These are phyloP conservation scores for Lentinula guzmanii DNA, from an alignment of 768 basidiomycete species.

Conservation along the genomic window DNA sequence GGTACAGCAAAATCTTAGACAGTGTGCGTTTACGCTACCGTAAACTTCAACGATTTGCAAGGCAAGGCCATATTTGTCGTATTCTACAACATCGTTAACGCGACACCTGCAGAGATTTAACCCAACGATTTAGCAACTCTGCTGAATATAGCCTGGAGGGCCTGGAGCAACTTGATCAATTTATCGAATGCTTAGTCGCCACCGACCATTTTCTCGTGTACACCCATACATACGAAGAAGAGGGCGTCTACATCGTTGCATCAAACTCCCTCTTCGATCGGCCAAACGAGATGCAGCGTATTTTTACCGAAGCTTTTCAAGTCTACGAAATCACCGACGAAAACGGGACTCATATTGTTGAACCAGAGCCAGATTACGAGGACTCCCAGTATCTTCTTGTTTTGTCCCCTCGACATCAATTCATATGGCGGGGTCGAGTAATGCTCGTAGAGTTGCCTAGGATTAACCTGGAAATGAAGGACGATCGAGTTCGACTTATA, in stretches of 20 bases:
- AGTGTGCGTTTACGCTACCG: conserved; percentile 88
- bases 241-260: conserved; percentile 90
- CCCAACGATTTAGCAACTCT: conserved; percentile 88
- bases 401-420: conserved; percentile 78
- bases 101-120: conserved; percentile 44
- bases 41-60: conserved; percentile 89
- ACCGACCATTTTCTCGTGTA: conserved; percentile 94
- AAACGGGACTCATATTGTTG: conserved; percentile 39
- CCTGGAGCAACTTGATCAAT: conserved; percentile 72
- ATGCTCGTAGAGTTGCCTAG: conserved; percentile 70
- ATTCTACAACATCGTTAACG: neutral
- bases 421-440: conserved; percentile 90
- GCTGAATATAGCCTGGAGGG: conserved; percentile 83
- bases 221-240: conserved; percentile 78
- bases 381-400: conserved; percentile 76
- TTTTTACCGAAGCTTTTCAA: conserved; percentile 83
- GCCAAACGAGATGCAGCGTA: conserved; percentile 69
- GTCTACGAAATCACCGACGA: conserved; percentile 58
- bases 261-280: conserved; percentile 70
- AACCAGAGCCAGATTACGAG: conserved; percentile 34
- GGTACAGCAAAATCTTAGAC: conserved; percentile 93
- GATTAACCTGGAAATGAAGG: conserved; percentile 78
- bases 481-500: conserved; percentile 85
- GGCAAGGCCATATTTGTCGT: conserved; percentile 39
- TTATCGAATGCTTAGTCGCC: conserved; percentile 72